These are phyloP conservation scores for Clarireedia homoeocarpa DNA, from an alignment of 2,329 filamentous ascomycete genomes.

Conservation along the genomic window DNA sequence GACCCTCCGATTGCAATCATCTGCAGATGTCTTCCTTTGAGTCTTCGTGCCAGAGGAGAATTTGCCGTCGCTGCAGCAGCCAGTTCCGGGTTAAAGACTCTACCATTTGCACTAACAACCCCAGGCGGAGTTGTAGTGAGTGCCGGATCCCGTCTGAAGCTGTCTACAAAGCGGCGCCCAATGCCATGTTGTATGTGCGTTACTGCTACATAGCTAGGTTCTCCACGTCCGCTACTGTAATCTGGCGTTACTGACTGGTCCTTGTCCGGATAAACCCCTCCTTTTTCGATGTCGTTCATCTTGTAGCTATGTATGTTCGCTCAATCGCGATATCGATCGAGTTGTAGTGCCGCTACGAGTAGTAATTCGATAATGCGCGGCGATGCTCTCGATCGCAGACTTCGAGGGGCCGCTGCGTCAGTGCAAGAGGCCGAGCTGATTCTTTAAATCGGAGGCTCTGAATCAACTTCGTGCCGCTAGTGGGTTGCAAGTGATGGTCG, in stretches of 20 bases:
- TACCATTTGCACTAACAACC: slow-evolving; percentile 22
- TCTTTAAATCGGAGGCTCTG: not conserved
- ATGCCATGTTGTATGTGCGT: slow-evolving; percentile 15
- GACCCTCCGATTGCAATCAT: slow-evolving; percentile 97
- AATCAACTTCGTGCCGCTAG: not conserved
- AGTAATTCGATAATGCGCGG: not conserved
- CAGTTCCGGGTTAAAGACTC: slow-evolving; percentile 53
- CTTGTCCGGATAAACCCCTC: slow-evolving; percentile 6
- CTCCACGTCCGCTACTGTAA: slow-evolving; percentile 16
- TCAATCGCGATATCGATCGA: not conserved
- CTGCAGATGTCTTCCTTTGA: slow-evolving; percentile 82
- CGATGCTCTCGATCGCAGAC: not conserved
- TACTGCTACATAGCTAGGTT: slow-evolving; percentile 21
- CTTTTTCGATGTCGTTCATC: slow-evolving; percentile 13
- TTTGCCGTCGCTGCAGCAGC: slow-evolving; percentile 58
- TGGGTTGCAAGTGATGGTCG: not conserved
- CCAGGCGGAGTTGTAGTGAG: slow-evolving; percentile 43
- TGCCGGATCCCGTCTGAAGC: slow-evolving; percentile 25
- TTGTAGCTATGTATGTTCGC: not conserved
- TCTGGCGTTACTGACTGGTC: slow-evolving; percentile 11
- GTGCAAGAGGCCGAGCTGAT: slow-evolving; percentile 1
- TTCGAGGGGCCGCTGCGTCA: not conserved
- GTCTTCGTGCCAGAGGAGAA: slow-evolving; percentile 64
- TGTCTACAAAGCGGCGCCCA: slow-evolving; percentile 18
- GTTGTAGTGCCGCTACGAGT: not conserved